Evolutionary conservation across 352 stramenopile species (phyloP), one percentile per base, ranked within the genome.

Genomic region (Phytophthora niederhauseri): DNA sequence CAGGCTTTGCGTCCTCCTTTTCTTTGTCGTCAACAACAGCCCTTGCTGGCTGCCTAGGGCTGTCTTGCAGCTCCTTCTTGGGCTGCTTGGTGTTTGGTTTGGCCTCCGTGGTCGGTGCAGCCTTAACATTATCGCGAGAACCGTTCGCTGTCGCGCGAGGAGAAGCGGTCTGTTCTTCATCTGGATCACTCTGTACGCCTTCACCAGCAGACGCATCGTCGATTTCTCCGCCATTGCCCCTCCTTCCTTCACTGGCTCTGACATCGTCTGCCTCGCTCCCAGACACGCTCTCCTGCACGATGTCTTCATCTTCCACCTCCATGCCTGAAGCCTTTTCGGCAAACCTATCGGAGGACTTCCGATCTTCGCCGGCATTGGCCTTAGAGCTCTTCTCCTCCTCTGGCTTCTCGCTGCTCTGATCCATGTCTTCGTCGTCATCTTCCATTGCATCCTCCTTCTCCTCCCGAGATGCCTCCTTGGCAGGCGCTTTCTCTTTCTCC

Each of bases 401-500:
- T 1, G 6, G 11, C 20, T 67, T 57, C 45, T 59, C 64, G 5
- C 24, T 11, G 6, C 28, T 19, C 26, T 55, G 30, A 31, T 65
- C 60, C 51, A 66, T 68, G 31, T 74, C 55, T 2, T 70, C 56
- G 9, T 77, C 67, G 2, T 36, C 52, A 12, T 73, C 48, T 50
- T 79, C 48, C 57, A 59, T 74, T 19, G 26, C 36, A 28, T 67
- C 61, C n/a, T 75, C 49, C 45, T 64, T 63, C 11, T 72, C 68
- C 36, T 68, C 64, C 19, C 34, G 68, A 26, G 58, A 19, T 50
- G 68, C 48, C 22, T 73, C 53, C 7, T 59, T 34, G 43, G 19
- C 45, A 19, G 19, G 3, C 1, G 46, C 15, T 19, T 65, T 57
- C 15, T 73, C 63, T 9, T 66, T 68, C 7, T 53, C 26, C 12